These are phyloP conservation scores for Tylopilus rubrobrunneus DNA, from an alignment of 768 basidiomycete species.

Conservation along the genomic window DNA sequence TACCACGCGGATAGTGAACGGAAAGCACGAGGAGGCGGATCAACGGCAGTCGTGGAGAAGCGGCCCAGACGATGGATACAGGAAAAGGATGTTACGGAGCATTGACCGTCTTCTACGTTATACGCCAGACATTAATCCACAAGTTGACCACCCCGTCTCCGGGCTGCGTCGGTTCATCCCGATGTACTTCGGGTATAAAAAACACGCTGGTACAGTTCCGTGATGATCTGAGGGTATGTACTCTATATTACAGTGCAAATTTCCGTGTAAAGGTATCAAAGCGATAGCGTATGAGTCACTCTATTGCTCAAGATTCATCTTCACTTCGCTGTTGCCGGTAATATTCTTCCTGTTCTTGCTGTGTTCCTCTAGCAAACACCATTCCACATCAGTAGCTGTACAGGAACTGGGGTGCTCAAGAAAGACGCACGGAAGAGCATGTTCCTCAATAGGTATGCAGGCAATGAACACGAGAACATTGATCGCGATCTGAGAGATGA, in stretches of 20 bases:
- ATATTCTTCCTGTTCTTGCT: slow-evolving; percentile 57
- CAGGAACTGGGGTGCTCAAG: slow-evolving; percentile 6
- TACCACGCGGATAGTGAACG: slow-evolving; percentile 56
- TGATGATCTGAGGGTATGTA: slow-evolving; percentile 21
- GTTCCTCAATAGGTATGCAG: slow-evolving; percentile 75
- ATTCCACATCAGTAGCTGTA: slow-evolving; percentile 15
- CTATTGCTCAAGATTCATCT: slow-evolving; percentile 11
- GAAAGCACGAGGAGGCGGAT: slow-evolving; percentile 22
- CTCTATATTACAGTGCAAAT: slow-evolving; percentile 28
- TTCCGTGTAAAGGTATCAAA: slow-evolving; percentile 23
- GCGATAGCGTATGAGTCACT: slow-evolving; percentile 13
- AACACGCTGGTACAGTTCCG: slow-evolving; percentile 22
- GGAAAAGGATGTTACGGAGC: slow-evolving; percentile 42
- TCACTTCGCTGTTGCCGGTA: slow-evolving; percentile 40
- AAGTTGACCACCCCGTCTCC: background rate
- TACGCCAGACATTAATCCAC: slow-evolving; percentile 1
- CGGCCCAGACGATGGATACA: slow-evolving; percentile 79
- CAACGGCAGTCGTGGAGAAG: slow-evolving; percentile 50
- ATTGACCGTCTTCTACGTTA: slow-evolving; percentile 5
- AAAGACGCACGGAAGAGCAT: slow-evolving; percentile 45
- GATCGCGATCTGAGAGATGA: slow-evolving; percentile 71
- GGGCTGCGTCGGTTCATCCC: background rate
- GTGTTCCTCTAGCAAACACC: slow-evolving; percentile 47
- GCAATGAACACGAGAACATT: slow-evolving; percentile 65
- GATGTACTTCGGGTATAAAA: slow-evolving; percentile 12